phyloP scores from a whole-genome alignment of 2,329 filamentous ascomycete genomes.

The Cladobotryum mycophilum region DNA sequence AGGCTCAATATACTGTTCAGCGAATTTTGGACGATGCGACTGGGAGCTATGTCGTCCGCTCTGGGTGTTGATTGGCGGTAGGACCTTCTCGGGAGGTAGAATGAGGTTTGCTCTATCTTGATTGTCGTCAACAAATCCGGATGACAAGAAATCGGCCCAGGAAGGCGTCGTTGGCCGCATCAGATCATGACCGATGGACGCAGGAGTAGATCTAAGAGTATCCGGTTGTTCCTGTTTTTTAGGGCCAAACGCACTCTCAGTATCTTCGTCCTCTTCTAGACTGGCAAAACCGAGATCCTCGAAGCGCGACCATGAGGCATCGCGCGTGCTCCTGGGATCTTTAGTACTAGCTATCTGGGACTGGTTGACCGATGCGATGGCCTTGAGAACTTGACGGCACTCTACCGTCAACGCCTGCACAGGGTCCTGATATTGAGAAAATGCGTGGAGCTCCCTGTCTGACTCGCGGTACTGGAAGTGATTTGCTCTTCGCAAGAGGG shows the following conservation, averaged over 20 bases:
- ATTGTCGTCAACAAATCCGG: constrained; percentile 79
- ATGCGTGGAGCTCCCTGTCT: constrained; percentile 75
- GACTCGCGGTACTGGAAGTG: constrained; percentile 94
- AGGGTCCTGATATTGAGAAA: constrained; percentile 84
- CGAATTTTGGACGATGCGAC: constrained; percentile 69
- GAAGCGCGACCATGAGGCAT: constrained; percentile 94
- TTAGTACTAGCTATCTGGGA: constrained; percentile 67
- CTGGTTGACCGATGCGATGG: constrained; percentile 84
- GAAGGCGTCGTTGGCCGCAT: constrained; percentile 90
- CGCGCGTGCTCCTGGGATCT: constrained; percentile 65
- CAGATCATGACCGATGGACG: constrained; percentile 56
- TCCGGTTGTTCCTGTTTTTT: constrained; percentile 22
- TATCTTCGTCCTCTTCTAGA: constrained; percentile 61
- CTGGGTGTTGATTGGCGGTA: constrained; percentile 69
- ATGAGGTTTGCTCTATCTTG: constrained; percentile 61
- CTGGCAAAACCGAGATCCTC: constrained; percentile 89
- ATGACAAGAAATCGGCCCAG: constrained; percentile 95
- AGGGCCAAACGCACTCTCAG: constrained; percentile 40
- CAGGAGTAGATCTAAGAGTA: constrained; percentile 55
- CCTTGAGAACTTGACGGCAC: constrained; percentile 81
- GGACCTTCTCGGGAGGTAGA: constrained; percentile 83
- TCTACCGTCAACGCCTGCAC: constrained; percentile 85
- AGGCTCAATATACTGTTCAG: constrained; percentile 66
- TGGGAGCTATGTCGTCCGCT: constrained; percentile 76
- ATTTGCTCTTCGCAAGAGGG: constrained; percentile 80